Conservation (phyloP, 345 rosid genomes). For the Erysimum cheiranthoides region DNA sequence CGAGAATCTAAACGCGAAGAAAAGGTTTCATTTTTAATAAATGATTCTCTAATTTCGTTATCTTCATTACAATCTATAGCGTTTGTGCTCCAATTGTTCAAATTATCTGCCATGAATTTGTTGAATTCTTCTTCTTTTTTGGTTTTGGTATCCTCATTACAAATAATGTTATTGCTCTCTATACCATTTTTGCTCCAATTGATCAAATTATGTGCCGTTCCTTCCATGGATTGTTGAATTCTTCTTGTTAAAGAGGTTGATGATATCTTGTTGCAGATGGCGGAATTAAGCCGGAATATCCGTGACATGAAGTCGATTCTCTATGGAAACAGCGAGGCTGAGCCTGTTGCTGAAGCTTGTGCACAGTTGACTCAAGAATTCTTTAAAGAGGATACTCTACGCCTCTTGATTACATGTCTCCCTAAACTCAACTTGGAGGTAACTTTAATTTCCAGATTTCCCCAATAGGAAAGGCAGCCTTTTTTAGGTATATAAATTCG, state of each 20-base stretch:
- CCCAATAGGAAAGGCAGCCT: neutral
- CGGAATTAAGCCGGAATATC: slow-evolving; percentile 73
- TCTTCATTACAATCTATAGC: no score
- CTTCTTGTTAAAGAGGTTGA: neutral
- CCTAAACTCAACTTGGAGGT: slow-evolving; percentile 95
- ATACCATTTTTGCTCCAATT: neutral
- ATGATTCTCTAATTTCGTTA: neutral
- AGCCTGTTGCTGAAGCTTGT: slow-evolving; percentile 95
- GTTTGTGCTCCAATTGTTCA: neutral
- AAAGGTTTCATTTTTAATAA: slow-evolving; percentile 48
- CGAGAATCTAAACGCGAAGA: slow-evolving; percentile 72
- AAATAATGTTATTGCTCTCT: neutral
- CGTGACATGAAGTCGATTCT: slow-evolving; percentile 90
- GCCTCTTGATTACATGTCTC: slow-evolving; percentile 74
- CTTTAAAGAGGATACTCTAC: slow-evolving; percentile 81
- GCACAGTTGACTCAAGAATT: slow-evolving; percentile 91
- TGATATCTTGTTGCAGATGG: slow-evolving; percentile 58
- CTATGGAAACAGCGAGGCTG: slow-evolving; percentile 94
- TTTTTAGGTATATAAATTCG: neutral
- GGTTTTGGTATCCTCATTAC: neutral
- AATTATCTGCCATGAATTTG: neutral
- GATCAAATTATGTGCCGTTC: no score
- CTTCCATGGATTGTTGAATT: slow-evolving; percentile 3
- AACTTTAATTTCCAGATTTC: neutral
- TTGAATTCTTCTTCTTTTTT: neutral